phyloP scores from a whole-genome alignment of 768 basidiomycete species.

The Rhodotorula graminis region DNA sequence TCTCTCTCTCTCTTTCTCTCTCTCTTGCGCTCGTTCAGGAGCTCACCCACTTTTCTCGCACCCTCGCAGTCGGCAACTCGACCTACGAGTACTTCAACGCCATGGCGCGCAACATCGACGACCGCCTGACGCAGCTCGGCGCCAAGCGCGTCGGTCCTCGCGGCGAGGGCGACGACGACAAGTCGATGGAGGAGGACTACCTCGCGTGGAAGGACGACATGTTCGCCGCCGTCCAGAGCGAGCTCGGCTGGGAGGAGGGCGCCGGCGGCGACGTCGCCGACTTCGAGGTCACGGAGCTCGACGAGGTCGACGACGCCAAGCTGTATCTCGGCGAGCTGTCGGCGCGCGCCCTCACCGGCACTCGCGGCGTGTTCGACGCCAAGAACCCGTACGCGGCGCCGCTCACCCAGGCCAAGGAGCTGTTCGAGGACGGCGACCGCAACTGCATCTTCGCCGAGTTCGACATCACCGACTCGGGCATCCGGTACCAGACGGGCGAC shows the following conservation, averaged over 20 bases:
- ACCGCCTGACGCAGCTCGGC: conserved; percentile 68
- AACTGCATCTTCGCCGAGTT: conserved; percentile 95
- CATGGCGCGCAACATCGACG: conserved; percentile 74
- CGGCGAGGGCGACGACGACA: conserved; percentile 97
- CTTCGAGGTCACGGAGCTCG: conserved; percentile 80
- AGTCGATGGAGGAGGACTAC: conserved; percentile 99
- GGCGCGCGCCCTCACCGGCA: conserved; percentile 82
- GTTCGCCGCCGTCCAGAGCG: conserved; percentile 83
- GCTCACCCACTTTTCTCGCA: not conserved
- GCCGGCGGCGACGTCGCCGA: conserved; percentile 92
- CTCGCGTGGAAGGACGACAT: conserved; percentile 97
- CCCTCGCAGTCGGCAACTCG: conserved; percentile 53
- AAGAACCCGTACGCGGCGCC: conserved; percentile 95
- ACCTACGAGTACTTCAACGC: conserved; percentile 97
- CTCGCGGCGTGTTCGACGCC: conserved; percentile 92
- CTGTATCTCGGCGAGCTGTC: conserved; percentile 96
- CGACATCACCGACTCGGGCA: conserved; percentile 86
- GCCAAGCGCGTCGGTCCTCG: conserved; percentile 77
- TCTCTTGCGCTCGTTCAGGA: not conserved
- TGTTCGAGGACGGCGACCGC: conserved; percentile 72
- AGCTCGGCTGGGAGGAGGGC: conserved; percentile 87
- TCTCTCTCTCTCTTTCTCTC: not conserved
- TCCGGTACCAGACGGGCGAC: conserved; percentile 98
- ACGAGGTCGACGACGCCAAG: conserved; percentile 67
- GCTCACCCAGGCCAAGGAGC: conserved; percentile 68